Evolutionary conservation across 2,329 filamentous ascomycete genomes (phyloP).

Genomic region (Arachnopeziza araneosa): DNA sequence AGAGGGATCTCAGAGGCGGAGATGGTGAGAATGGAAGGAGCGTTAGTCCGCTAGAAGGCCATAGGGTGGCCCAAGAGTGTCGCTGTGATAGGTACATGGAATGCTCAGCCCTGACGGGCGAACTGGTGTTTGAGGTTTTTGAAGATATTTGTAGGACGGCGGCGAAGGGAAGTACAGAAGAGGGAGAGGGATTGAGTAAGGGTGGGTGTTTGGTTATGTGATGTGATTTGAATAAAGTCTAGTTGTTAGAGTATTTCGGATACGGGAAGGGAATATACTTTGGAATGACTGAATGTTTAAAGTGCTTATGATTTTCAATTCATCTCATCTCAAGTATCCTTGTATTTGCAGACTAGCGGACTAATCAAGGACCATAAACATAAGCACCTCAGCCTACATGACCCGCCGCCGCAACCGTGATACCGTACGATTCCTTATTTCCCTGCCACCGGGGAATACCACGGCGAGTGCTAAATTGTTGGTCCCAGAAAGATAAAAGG

Average conservation of each 20-base stretch:
- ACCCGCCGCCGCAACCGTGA: no score
- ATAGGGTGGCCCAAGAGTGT: slow-evolving; percentile 50
- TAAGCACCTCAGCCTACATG: no score
- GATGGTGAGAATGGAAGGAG: slow-evolving; percentile 53
- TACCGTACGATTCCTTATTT: no score
- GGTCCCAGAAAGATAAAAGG: no score
- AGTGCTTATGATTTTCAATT: no score
- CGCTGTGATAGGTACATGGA: slow-evolving; percentile 59
- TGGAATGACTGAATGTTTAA: no score
- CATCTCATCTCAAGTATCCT: no score
- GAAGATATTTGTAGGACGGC: slow-evolving; percentile 57
- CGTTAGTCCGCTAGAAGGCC: slow-evolving; percentile 55
- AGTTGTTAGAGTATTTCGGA: background rate
- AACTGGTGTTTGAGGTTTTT: slow-evolving; percentile 51
- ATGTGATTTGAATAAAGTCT: slow-evolving; percentile 8
- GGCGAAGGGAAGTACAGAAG: slow-evolving; percentile 39
- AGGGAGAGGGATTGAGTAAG: slow-evolving; percentile 43
- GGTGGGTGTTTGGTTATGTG: slow-evolving; percentile 49
- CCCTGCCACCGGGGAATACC: no score
- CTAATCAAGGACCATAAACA: no score
- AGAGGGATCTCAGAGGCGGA: slow-evolving; percentile 53
- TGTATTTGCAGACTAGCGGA: no score
- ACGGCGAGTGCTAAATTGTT: no score
- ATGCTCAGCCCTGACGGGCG: slow-evolving; percentile 56
- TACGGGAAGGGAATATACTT: no score